Conservation (phyloP, 2,329 filamentous ascomycete species). For the Nectriaceae sp. region DNA sequence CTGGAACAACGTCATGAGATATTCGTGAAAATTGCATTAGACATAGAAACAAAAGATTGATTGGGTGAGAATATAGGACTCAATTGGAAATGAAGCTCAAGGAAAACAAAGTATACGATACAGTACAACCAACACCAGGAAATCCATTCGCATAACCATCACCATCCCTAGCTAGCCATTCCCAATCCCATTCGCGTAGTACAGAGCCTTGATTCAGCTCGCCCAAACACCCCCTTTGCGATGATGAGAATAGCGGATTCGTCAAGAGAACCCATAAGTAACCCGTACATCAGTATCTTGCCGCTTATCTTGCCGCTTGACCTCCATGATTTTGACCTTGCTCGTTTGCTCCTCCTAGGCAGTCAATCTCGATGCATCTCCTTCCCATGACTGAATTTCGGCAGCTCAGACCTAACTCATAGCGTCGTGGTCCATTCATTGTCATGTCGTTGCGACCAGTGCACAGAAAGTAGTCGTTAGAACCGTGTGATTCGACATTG, state of each 20-base stretch:
- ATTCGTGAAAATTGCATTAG: no score
- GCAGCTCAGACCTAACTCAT: slow-evolving; percentile 19
- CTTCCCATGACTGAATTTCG: slow-evolving; percentile 10
- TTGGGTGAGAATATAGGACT: no score
- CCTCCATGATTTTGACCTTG: no score
- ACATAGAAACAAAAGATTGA: no score
- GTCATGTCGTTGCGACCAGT: slow-evolving; percentile 16
- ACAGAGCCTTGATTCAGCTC: slow-evolving; percentile 15
- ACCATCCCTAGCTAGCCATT: slow-evolving; percentile 15
- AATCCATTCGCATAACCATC: slow-evolving; percentile 16
- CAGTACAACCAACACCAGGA: slow-evolving; percentile 25
- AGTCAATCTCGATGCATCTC: slow-evolving; percentile 6
- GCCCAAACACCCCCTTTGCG: slow-evolving; percentile 16
- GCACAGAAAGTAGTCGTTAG: no score
- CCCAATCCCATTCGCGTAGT: slow-evolving; percentile 14
- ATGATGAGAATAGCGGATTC: slow-evolving; percentile 14
- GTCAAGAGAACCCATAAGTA: no score
- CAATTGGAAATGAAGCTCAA: no score
- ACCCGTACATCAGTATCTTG: no score
- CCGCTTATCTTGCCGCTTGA: no score
- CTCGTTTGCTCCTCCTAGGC: slow-evolving; percentile 6
- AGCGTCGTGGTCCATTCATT: slow-evolving; percentile 19
- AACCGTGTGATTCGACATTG: not conserved
- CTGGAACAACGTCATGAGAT: no score
- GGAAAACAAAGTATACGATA: slow-evolving; percentile 8